A percentile compares a stretch with the other conserved stretches of the same genome.
phyloP scores from a whole-genome alignment of 371 early-diverging fungal species.

The Dinochytrium kinnereticum region DNA sequence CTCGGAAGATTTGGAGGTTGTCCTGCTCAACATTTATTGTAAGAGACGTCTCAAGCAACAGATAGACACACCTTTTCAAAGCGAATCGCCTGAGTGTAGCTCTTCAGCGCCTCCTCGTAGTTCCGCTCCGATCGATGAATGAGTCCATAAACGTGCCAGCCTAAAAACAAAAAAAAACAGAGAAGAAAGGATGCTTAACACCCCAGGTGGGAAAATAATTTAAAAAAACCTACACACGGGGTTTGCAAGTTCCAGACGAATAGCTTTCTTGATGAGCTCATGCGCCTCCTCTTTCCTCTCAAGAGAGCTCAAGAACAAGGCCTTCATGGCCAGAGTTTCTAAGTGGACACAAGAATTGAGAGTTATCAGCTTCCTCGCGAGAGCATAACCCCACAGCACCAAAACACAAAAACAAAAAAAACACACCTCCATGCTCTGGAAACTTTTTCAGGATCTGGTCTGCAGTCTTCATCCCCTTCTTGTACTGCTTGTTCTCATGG shows the following conservation, averaged over 20 bases:
- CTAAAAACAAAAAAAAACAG: too few species aligned
- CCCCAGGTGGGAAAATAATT: too few species aligned
- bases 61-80: conserved; percentile 72
- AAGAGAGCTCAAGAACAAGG: conserved; percentile 85
- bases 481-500: conserved; percentile 94
- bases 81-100: conserved; percentile 87
- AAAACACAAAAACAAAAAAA: not conserved
- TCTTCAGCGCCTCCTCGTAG: conserved; percentile 91
- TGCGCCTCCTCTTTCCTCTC: conserved; percentile 92
- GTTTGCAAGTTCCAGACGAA: conserved; percentile 78
- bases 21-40: conserved; percentile 52
- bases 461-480: conserved; percentile 88
- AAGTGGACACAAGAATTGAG: not conserved
- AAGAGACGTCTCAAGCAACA: not conserved
- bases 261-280: conserved; percentile 84
- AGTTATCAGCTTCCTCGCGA: not conserved
- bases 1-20: conserved; percentile 87
- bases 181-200: too few species aligned
- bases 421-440: conserved; percentile 91
- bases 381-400: not conserved
- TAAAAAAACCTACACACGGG: conserved; percentile 81
- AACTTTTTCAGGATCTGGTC: conserved; percentile 92
- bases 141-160: conserved; percentile 97
- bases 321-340: conserved; percentile 96
- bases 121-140: conserved; percentile 90